A percentile compares a stretch with the other conserved stretches of the same genome.
Evolutionary conservation across 2,329 filamentous ascomycete genomes (phyloP).

Genomic region (Hysterium pulicare): DNA sequence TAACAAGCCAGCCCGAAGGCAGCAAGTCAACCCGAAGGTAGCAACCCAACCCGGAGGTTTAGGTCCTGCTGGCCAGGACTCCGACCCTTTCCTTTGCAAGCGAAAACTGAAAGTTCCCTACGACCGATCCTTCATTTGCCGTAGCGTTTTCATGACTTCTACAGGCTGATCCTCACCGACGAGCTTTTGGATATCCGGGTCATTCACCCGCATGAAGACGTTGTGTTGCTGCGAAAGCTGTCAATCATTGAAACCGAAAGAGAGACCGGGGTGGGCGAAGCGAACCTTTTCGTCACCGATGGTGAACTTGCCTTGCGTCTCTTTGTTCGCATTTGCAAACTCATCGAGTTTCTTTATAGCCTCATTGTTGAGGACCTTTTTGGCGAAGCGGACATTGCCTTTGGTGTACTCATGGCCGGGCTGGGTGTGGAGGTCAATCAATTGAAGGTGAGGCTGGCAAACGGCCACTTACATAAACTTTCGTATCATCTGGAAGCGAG

Average conservation of each 20-base stretch:
- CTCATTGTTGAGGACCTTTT: slow-evolving; percentile 70
- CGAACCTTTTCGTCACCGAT: slow-evolving; percentile 93
- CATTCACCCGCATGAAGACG: slow-evolving; percentile 91
- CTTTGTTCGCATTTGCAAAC: slow-evolving; percentile 74
- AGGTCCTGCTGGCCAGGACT: too few species aligned
- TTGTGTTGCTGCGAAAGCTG: slow-evolving; percentile 69
- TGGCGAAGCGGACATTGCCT: slow-evolving; percentile 83
- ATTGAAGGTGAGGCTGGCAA: not conserved
- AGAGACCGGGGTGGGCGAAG: not conserved
- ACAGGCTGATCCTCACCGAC: slow-evolving; percentile 78
- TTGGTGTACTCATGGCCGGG: slow-evolving; percentile 99
- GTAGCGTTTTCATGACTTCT: slow-evolving; percentile 78
- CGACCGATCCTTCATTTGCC: slow-evolving; percentile 92
- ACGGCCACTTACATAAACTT: slow-evolving; percentile 70
- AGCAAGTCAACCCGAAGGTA: too few species aligned
- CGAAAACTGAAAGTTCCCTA: too few species aligned
- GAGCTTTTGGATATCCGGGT: slow-evolving; percentile 77
- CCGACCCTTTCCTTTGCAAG: too few species aligned
- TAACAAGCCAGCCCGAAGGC: too few species aligned
- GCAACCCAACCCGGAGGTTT: too few species aligned
- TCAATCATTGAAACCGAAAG: not conserved
- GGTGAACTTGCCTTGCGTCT: slow-evolving; percentile 94
- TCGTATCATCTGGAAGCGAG: slow-evolving; percentile 80
- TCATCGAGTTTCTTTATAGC: slow-evolving; percentile 69
- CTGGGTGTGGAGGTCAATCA: slow-evolving; percentile 39